phyloP scores from a whole-genome alignment of 2,329 filamentous ascomycete genomes.

The Pleoardoris graminearum region DNA sequence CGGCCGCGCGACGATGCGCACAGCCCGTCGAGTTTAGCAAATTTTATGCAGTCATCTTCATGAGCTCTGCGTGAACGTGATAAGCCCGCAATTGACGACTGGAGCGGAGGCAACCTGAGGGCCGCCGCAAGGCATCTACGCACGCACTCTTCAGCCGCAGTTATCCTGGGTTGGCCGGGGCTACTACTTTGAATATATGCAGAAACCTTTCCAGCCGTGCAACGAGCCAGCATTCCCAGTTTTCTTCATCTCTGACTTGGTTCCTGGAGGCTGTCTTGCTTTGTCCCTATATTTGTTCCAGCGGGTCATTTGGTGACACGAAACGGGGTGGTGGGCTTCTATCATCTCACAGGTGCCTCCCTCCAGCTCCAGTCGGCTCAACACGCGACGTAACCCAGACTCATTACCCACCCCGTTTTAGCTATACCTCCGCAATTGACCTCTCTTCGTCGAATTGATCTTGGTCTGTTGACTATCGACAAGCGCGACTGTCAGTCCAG shows the following conservation, averaged over 20 bases:
- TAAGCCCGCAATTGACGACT: constrained; percentile 18
- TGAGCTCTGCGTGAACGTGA: constrained; percentile 15
- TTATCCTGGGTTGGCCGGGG: constrained; percentile 3
- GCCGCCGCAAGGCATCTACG: constrained; percentile 18
- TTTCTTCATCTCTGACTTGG: not conserved
- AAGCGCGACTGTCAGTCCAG: not conserved
- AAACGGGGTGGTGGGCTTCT: constrained; percentile 5
- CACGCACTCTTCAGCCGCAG: constrained; percentile 16
- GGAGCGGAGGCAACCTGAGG: constrained; percentile 1
- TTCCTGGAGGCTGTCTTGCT: constrained; percentile 1
- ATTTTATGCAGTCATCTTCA: constrained; percentile 17
- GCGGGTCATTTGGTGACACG: constrained; percentile 4
- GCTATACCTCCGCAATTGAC: not conserved
- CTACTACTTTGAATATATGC: constrained; percentile 13
- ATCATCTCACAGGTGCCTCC: constrained; percentile 6
- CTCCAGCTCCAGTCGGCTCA: not conserved
- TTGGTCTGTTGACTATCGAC: not conserved
- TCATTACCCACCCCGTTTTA: not conserved
- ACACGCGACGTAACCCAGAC: constrained; percentile 2
- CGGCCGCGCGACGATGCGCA: constrained; percentile 15
- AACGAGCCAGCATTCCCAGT: not conserved
- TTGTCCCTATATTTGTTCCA: not conserved
- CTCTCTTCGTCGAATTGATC: too few species aligned
- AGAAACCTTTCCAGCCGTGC: constrained; percentile 9
- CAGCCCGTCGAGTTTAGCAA: constrained; percentile 16